Evolutionary conservation across 768 basidiomycete species (phyloP), one percentile per base, ranked within the genome.

Genomic region (Pilatotrama ljubarskyi): DNA sequence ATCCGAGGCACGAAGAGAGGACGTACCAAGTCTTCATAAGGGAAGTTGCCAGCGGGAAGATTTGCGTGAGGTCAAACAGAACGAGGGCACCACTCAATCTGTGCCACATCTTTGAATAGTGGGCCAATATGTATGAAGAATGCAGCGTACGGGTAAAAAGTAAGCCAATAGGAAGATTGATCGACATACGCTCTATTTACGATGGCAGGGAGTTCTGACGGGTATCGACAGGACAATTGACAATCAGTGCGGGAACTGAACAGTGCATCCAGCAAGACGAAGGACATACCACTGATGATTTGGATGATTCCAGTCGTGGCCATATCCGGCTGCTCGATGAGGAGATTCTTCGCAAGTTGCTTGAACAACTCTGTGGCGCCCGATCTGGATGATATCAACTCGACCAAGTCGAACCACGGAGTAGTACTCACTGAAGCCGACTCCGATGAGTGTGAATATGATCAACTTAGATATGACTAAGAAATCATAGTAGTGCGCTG

Each of bases 11-110:
- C 29, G 5, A 4, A 9, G 15, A 32, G 41, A 11, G 22, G 17
- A 42, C 54, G 38, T 69, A 91, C 90, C 78, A 84, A 18, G 90
- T 93, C 76, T 87, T 89, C 79, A 95, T 80, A n/a, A 84, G 89
- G 40, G 90, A 79, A 84, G 86, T 90, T 36, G 95, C 66, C 22
- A 99, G 80, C 69, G 96, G 97, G 75, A 98, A 73, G 50, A 98
- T 85, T 74, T 99, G 97, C 7, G 97, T 95, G 32, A 99, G 78
- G 72, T 99, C 97, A 70, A 98, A 98, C 56, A 98, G 79, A 10
- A 86, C 90, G 42, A 98, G 82, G 83, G 97, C 97, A 25, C 95
- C 97, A 71, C 95, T 92, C 37, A 98, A 80, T 6, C 91, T 93
- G 64, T 18, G 58, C 49, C 66, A 37, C 60, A 25, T 44, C 43